Conservation (phyloP, 164 flowering plant species). For the Aristolochia contorta region DNA sequence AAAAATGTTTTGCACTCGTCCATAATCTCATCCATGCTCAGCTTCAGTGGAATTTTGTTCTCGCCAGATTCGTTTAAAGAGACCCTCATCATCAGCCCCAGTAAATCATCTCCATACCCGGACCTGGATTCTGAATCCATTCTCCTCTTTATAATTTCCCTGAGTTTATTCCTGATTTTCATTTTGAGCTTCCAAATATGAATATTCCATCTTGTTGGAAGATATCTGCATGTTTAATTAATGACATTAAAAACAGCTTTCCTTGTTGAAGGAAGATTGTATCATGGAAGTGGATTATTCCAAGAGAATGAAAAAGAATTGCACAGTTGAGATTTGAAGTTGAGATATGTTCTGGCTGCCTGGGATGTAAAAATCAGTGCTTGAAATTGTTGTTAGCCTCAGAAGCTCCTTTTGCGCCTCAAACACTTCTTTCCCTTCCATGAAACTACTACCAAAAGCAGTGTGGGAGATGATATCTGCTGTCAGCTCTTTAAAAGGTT, state of each 20-base stretch:
- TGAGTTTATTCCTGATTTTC: constrained; percentile 2
- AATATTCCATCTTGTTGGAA: no score
- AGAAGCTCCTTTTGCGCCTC: constrained; percentile 20
- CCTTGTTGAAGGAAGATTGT: no score
- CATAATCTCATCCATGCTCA: constrained; percentile 4
- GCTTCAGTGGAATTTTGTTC: background rate
- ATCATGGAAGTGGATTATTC: no score
- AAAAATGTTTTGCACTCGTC: constrained; percentile 31
- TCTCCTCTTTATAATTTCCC: constrained; percentile 2
- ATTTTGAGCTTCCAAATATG: background rate
- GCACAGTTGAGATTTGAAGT: background rate
- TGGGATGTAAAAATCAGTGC: constrained; percentile 16
- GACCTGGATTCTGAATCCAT: background rate
- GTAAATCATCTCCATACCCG: background rate
- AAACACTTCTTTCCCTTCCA: constrained; percentile 21
- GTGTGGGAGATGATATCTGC: constrained; percentile 28
- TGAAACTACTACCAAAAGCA: constrained; percentile 26
- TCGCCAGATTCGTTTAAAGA: background rate
- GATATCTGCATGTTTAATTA: no score
- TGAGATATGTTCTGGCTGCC: constrained; percentile 12
- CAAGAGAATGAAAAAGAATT: no score
- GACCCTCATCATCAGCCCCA: constrained; percentile 4
- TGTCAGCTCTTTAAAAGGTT: constrained; percentile 16
- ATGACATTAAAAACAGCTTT: no score
- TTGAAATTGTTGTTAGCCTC: constrained; percentile 3